These are phyloP conservation scores for Clonostachys chloroleuca DNA, from an alignment of 2,329 filamentous ascomycete species.

Conservation along the genomic window DNA sequence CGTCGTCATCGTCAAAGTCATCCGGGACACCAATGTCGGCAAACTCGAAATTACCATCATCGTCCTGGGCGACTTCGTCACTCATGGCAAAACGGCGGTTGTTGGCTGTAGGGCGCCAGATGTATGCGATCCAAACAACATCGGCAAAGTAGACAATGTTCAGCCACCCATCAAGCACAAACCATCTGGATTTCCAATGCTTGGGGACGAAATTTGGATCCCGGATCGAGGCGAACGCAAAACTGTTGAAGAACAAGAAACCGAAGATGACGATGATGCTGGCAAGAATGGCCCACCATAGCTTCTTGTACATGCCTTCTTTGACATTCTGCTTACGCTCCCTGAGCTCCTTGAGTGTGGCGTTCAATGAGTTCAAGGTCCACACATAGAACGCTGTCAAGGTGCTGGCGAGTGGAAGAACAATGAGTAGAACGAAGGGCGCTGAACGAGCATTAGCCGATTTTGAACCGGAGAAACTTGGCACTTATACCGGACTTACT, in stretches of 20 bases:
- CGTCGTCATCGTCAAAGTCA: conserved; percentile 57
- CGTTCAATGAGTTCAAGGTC: conserved; percentile 93
- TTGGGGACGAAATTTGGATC: conserved; percentile 90
- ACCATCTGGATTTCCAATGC: conserved; percentile 98
- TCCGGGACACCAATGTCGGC: conserved; percentile 79
- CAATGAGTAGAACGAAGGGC: conserved; percentile 85
- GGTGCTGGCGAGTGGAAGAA: conserved; percentile 85
- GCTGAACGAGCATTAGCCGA: conserved; percentile 39
- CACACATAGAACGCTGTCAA: conserved; percentile 97
- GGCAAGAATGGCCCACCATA: conserved; percentile 95
- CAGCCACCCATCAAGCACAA: conserved; percentile 94
- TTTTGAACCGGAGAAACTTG: background rate
- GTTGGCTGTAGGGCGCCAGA: conserved; percentile 95
- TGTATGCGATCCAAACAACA: conserved; percentile 86
- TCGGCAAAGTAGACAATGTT: conserved; percentile 95
- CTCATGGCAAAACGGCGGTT: conserved; percentile 98
- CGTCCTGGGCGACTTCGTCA: conserved; percentile 97
- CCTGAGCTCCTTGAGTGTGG: conserved; percentile 92
- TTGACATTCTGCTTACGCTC: conserved; percentile 93
- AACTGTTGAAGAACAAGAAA: conserved; percentile 98
- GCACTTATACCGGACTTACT: conserved; percentile 35
- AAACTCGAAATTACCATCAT: conserved; percentile 93
- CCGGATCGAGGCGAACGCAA: conserved; percentile 81
- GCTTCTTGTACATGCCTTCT: conserved; percentile 92
- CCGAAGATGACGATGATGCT: conserved; percentile 95